Percentiles rank a stretch among this genome's conserved stretches.
Evolutionary conservation across 805 yeast genomes (phyloP).

Genomic region (Starmerella cellae): DNA sequence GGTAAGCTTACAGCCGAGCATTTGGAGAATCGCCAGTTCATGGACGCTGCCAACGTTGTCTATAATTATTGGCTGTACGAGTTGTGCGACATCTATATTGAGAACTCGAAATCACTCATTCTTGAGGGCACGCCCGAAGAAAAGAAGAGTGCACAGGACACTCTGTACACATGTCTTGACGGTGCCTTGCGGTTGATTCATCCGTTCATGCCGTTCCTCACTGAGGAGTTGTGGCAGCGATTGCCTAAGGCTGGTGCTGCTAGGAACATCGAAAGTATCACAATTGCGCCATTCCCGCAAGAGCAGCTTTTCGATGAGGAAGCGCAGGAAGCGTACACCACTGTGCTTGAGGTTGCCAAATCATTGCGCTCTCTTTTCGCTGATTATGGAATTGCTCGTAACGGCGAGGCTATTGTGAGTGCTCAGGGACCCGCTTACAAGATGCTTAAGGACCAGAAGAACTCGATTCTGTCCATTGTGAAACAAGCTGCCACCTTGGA

Average conservation of each 20-base stretch:
- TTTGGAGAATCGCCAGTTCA: slow-evolving; percentile 76
- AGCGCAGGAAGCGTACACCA: slow-evolving; percentile 65
- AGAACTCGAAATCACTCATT: slow-evolving; percentile 86
- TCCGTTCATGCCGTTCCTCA: slow-evolving; percentile 95
- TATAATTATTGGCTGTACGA: slow-evolving; percentile 92
- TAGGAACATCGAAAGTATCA: slow-evolving; percentile 48
- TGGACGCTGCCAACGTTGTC: slow-evolving; percentile 71
- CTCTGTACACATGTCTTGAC: slow-evolving; percentile 84
- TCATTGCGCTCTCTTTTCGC: slow-evolving; percentile 84
- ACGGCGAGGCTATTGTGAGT: slow-evolving; percentile 76
- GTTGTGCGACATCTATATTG: slow-evolving; percentile 94
- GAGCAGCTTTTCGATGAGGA: slow-evolving; percentile 45
- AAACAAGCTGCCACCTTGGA: slow-evolving; percentile 72
- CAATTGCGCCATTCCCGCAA: slow-evolving; percentile 69
- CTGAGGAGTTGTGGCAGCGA: slow-evolving; percentile 99
- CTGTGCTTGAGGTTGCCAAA: slow-evolving; percentile 74
- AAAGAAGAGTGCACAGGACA: slow-evolving; percentile 81
- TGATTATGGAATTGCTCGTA: slow-evolving; percentile 77
- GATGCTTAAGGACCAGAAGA: slow-evolving; percentile 56
- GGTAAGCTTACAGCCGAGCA: slow-evolving; percentile 49
- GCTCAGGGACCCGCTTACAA: slow-evolving; percentile 38
- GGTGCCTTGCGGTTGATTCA: slow-evolving; percentile 84
- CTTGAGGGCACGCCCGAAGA: slow-evolving; percentile 80
- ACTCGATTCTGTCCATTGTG: slow-evolving; percentile 79
- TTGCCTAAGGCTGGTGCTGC: slow-evolving; percentile 76